Conservation (phyloP, 441 rosid species). For the Heliophila coronopifolia region DNA sequence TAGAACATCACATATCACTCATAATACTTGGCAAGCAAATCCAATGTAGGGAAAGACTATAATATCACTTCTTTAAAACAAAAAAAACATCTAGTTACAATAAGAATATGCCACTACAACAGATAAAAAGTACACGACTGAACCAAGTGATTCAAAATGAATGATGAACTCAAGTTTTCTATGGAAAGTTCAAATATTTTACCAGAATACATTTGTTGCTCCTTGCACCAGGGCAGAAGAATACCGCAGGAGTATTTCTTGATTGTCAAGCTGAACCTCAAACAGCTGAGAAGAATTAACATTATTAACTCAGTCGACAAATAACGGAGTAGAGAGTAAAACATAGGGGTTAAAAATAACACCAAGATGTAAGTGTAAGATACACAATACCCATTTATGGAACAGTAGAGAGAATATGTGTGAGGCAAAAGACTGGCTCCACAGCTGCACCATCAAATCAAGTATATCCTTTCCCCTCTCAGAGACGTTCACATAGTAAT, state of each 20-base stretch:
- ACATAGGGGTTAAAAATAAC: neutral
- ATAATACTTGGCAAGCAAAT: constrained; percentile 1
- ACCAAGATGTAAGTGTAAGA: neutral
- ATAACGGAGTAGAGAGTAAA: neutral
- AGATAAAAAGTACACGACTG: neutral
- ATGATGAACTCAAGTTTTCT: neutral
- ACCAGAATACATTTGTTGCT: constrained; percentile 97
- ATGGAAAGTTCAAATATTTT: constrained; percentile 17
- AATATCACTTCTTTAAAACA: neutral
- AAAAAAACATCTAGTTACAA: neutral
- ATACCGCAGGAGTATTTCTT: constrained; percentile 74
- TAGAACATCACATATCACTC: neutral
- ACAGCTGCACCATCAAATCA: constrained; percentile 79
- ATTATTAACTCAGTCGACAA: neutral
- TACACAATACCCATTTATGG: constrained; percentile 68
- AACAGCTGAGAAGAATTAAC: constrained; percentile 52
- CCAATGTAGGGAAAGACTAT: neutral
- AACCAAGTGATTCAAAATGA: neutral
- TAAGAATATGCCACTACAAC: neutral
- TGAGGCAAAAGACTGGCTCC: constrained; percentile 98
- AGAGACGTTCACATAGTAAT: constrained; percentile 57
- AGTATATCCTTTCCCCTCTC: constrained; percentile 68
- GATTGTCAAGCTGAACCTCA: constrained; percentile 68
- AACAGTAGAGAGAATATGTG: constrained; percentile 79
- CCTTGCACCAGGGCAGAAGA: constrained; percentile 97